Percentiles rank a stretch among this genome's conserved stretches.
Evolutionary conservation across 2,329 filamentous ascomycete genomes (phyloP).

Genomic region (Coniochaeta ligniaria): DNA sequence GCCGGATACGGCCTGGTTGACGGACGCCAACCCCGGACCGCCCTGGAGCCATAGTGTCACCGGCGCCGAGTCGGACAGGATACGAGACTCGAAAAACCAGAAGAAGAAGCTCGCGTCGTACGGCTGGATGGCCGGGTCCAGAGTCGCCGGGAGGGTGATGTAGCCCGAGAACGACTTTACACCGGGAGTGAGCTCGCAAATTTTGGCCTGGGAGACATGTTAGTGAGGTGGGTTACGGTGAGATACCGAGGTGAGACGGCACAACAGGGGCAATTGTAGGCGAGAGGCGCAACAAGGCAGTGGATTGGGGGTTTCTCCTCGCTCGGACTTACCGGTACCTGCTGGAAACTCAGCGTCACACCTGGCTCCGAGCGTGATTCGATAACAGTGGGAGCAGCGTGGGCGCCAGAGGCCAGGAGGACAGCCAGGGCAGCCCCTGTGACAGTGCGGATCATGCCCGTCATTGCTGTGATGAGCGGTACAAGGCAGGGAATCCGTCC

Average conservation of each 20-base stretch:
- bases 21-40: slow-evolving; percentile 35
- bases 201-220: slow-evolving; percentile 22
- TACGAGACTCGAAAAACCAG: slow-evolving; percentile 54
- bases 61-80: slow-evolving; percentile 17
- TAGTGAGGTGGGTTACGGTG: neutral
- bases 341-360: neutral
- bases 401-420: neutral
- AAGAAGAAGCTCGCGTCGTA: slow-evolving; percentile 61
- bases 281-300: neutral
- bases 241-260: neutral
- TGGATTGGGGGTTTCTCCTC: neutral
- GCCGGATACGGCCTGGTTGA: slow-evolving; percentile 30
- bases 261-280: neutral
- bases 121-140: slow-evolving; percentile 13
- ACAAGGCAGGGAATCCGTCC: neutral
- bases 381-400: slow-evolving; percentile 1
- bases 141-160: slow-evolving; percentile 36
- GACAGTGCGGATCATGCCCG: neutral
- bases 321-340: neutral
- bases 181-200: slow-evolving; percentile 50
- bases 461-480: neutral
- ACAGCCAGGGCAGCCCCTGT: neutral
- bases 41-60: slow-evolving; percentile 29
- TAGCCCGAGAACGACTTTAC: slow-evolving; percentile 53
- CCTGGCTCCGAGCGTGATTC: slow-evolving; percentile 1